Base-by-base conservation (phyloP, 2,329 filamentous ascomycete species). In the Cladosporium halotolerans region DNA sequence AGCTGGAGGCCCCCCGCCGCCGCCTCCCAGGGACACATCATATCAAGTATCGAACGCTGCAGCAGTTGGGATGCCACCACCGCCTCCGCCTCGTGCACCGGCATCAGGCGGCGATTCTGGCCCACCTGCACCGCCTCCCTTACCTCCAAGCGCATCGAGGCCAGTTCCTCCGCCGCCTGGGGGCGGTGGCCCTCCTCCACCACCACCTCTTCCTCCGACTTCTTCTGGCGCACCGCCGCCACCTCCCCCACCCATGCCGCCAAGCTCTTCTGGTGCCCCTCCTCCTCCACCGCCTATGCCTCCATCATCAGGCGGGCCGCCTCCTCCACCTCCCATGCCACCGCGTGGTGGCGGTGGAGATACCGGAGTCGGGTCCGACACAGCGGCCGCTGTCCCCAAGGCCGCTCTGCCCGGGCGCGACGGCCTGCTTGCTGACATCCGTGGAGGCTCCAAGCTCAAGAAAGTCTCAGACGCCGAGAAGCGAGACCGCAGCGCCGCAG, bases 381-480 rank as follows among this genome's bases (percentile, higher is more conserved):
- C 58, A 9, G 72, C 76, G 3, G 78, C 81, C 2, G 75, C 79
- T 23, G 74, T 75, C 1, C 78, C 81, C 2, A 58, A 70, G 3
- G 59, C 75, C 11, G 73, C 77, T 3, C 57, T 68, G 9, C 70
- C 69, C 9, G 70, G 71, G 33, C 84, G 80, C 61, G 75, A 76
- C 58, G 86, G 82, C 52, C 72, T 89, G 66, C 74, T 87, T 60
- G 85, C 83, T 42, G 81, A 85, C 64, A 93, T 93, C 58, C 84
- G 87, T 58, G 82, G 81, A 56, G 80, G 74, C 19, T 74, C 83
- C 19, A 65, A 66, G 18, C 76, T 93, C 63, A 89, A 85, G 72
- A 92, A 91, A 72, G 86, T 92, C 32, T 83, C 86, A 58, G 79
- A 82, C 56, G 72, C 64, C 56, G 76, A 88, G 69, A 88, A 91